Base-by-base conservation (phyloP, 495 filamentous ascomycete species). In the Penicillium dipodomyicola region DNA sequence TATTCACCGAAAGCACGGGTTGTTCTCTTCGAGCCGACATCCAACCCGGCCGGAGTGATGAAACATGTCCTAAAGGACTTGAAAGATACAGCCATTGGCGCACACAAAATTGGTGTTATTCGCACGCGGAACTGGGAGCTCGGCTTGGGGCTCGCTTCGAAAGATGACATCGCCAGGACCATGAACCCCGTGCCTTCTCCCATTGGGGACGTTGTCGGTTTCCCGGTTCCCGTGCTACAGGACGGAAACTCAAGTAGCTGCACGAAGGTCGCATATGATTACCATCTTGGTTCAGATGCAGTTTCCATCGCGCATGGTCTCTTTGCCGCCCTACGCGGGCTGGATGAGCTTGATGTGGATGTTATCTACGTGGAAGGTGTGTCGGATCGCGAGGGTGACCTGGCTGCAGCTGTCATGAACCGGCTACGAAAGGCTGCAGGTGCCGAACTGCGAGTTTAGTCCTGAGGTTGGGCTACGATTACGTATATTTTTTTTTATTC, bases 321-420 rank as follows among this genome's bases (percentile, higher is more conserved):
- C 20, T 99, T 99, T 67, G 86, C 91, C 25, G 90, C 88, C 7
- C 76, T 99, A 49, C 80, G 94, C 41, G 89, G 89, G 58, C 81
- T 99, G 53, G 94, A 98, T 70, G 80, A 84, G 59, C 74, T 83
- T 48, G 80, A 84, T 35, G 90, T 91, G 9, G 87, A 93, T 71
- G 80, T 90, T 8, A 97, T 99, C 56, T 88, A 90, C 63, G 90
- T 97, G 5, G 94, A 99, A 69, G 92, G 93, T 10, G 88, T 96
- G 41, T 76, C 82, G 35, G 92, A 94, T 62, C 46, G 59, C 5
- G 83, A 88, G 40, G 87, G 86, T 37, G 87, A 90, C 65, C 84
- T 92, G 53, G 90, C 91, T n/a, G 88, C 91, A 17, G 95, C 94
- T 9, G 85, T 98, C 43, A 97, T 98, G 95, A 98, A 98, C 66